Evolutionary conservation across 2,329 filamentous ascomycete species (phyloP), one percentile per base, ranked within the genome.

Genomic region (Fusarium sp.): DNA sequence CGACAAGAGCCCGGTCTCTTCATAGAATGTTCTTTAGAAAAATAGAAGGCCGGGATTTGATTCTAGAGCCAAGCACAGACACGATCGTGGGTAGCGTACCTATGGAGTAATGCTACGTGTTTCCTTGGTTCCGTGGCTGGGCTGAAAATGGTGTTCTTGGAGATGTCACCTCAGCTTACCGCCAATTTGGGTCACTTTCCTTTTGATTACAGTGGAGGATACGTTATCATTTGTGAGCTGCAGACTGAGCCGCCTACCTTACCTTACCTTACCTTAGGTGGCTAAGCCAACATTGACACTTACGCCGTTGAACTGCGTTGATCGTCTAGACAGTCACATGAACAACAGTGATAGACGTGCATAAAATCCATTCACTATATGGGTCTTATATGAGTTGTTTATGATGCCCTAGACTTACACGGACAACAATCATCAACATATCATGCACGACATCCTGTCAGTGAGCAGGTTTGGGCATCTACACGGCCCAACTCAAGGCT

Each of bases 391-490:
- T 68, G 45, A 51, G 45, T 39, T 55, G 50, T 57, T 40, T 31
- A 42, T 42, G 39, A 63, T 28, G 38, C 22, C 43, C n/a, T 52
- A 33, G 44, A 43, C 44, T 54, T 63, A 52, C 54, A 55, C 57
- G 38, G 55, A 67, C 48, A 51, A 38, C 31, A 42, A 44, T 55
- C 51, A 67, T 54, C 44, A 69, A 50, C 28, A 56, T 58, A 53
- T 63, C 68, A 70, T 73, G 58, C 67, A 72, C 67, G 69, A 67
- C 72, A 74, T 74, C 56, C 65, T 56, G 58, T 71, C 45, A 56
- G 51, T 72, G 72, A 74, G 59, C 60, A 69, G 54, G 68, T 65
- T 60, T 63, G 66, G 59, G 59, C 63, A 58, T 60, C 63, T 62
- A 61, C 68, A 73, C 63, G 72, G 72, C 63, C 68, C 72, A 69